A percentile compares a stretch with the other conserved stretches of the same genome.
Evolutionary conservation across 805 yeast species (phyloP).

Genomic region (Blastobotrys chiropterorum): DNA sequence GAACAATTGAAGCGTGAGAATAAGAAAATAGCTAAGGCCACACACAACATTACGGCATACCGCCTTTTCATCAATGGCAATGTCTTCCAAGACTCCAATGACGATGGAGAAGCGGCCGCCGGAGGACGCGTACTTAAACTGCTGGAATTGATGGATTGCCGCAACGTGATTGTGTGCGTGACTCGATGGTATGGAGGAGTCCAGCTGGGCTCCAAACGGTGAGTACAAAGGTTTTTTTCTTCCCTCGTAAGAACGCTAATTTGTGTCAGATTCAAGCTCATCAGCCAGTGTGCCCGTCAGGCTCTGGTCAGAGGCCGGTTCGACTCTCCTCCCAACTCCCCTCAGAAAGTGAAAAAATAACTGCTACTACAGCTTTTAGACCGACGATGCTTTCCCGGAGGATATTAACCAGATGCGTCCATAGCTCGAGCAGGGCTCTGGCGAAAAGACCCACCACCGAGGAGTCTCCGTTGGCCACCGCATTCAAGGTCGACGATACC

Average conservation of each 20-base stretch:
- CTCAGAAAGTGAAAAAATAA: no score
- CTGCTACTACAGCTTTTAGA: no score
- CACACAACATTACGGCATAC: conserved; percentile 86
- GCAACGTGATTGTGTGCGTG: conserved; percentile 82
- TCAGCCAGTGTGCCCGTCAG: conserved; percentile 50
- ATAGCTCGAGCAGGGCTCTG: no score
- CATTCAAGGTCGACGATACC: conserved; percentile 17
- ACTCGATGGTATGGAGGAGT: conserved; percentile 92
- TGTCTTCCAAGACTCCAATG: conserved; percentile 79
- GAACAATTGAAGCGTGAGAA: conserved; percentile 49
- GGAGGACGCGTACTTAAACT: conserved; percentile 82
- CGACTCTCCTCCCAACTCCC: background rate
- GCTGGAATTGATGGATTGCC: conserved; percentile 56
- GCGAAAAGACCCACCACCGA: background rate
- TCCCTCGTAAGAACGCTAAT: no score
- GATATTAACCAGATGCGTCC: no score
- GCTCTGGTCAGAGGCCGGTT: conserved; percentile 37
- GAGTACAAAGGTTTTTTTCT: no score
- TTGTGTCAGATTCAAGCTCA: conserved; percentile 61
- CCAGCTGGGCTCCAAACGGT: conserved; percentile 78
- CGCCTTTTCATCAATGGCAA: conserved; percentile 57
- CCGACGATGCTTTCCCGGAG: no score
- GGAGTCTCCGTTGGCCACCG: conserved; percentile 11
- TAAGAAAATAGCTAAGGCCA: conserved; percentile 56
- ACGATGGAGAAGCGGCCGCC: conserved; percentile 96